Evolutionary conservation across 352 stramenopile genomes (phyloP).

Genomic region (Globisporangium recalcitrans): DNA sequence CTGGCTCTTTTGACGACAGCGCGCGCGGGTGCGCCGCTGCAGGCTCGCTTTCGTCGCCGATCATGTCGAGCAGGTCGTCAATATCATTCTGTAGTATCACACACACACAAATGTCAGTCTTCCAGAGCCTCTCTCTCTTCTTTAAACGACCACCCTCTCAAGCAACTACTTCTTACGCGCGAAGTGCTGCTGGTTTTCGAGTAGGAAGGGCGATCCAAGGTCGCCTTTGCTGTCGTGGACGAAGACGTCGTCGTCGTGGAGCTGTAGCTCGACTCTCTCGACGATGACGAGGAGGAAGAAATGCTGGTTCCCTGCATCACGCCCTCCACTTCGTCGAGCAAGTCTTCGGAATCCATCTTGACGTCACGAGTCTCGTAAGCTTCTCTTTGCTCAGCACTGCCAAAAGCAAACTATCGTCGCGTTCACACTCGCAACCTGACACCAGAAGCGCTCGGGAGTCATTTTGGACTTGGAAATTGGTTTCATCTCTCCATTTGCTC

Average conservation of each 20-base stretch:
- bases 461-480: background rate
- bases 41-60: constrained; percentile 36
- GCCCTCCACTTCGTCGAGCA: constrained; percentile 68
- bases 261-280: constrained; percentile 14
- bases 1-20: constrained; percentile 4
- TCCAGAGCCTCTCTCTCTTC: background rate
- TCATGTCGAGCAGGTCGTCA: constrained; percentile 71
- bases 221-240: background rate
- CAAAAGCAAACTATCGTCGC: background rate
- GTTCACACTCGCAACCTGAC: no score
- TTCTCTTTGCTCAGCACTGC: no score
- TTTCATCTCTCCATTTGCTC: background rate
- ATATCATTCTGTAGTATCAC: constrained; percentile 40
- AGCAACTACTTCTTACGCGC: constrained; percentile 1
- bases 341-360: constrained; percentile 64
- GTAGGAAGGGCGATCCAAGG: background rate
- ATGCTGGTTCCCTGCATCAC: constrained; percentile 35
- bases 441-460: no score
- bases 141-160: background rate
- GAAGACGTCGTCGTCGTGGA: background rate
- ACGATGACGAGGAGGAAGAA: background rate
- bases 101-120: background rate
- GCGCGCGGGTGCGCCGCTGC: constrained; percentile 27
- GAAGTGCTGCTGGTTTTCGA: constrained; percentile 8
- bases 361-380: no score